Conservation (phyloP, 305 asterid genomes). For the Fraxinus floribunda region DNA sequence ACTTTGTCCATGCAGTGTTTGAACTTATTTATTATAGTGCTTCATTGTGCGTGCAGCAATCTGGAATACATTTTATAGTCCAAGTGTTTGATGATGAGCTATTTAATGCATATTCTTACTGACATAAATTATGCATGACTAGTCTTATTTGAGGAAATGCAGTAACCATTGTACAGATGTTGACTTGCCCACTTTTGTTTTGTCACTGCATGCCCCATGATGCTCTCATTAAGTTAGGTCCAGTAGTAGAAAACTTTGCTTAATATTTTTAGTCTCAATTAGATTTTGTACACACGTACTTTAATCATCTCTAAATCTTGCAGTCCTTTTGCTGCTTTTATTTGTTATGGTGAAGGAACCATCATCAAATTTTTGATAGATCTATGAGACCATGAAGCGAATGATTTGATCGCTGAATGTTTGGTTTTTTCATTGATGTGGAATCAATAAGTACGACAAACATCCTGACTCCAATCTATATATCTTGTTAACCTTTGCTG, state of each 20-base stretch:
- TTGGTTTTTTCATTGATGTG: background rate
- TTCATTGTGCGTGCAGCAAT: background rate
- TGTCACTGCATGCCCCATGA: background rate
- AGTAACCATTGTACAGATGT: background rate
- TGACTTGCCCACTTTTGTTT: background rate
- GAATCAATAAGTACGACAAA: background rate
- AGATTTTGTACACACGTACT: background rate
- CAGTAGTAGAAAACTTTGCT: background rate
- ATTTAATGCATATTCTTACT: background rate
- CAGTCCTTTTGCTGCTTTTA: background rate
- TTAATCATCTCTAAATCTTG: background rate
- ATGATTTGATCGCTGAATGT: background rate
- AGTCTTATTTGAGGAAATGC: background rate
- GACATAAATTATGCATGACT: background rate
- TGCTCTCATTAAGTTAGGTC: background rate
- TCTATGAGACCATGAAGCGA: background rate
- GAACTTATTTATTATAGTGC: background rate
- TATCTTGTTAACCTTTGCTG: background rate
- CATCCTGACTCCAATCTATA: background rate
- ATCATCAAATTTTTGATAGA: background rate
- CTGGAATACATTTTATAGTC: background rate
- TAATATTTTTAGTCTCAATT: background rate
- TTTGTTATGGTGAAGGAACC: background rate
- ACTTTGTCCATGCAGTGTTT: conserved; percentile 14
- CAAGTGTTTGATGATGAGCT: background rate